Base-by-base conservation (phyloP, 345 rosid species). In the Aquilaria sinensis region DNA sequence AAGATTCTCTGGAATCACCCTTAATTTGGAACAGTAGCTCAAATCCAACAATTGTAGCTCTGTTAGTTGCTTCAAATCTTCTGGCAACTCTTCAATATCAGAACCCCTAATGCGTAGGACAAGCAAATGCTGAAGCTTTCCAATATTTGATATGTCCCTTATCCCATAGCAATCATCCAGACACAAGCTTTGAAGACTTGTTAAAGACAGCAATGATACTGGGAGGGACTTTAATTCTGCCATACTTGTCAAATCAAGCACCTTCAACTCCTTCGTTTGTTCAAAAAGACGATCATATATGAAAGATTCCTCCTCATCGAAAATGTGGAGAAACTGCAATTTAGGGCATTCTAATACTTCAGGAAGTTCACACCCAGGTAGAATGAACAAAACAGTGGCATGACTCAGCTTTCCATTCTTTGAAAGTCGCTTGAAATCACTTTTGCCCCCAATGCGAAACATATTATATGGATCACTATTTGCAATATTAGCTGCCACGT, bases 1-100 rank as follows among this genome's bases (percentile, higher is more conserved):
- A 29, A 76, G 59, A 6, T 33, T 47, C 0, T 56, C 12, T 45
- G 70, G 62, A 32, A 76, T 66, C 4, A 30, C 53, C 67, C 47
- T 9, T 0, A 72, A 54, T 0, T 7, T 1, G 0, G 1, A n/a
- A 6, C 78, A 70, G 2, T 1, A 0, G 0, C 9, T 63, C 70
- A 74, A 60, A 49, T 73, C 52, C 15, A 67, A 56, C 16, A 57
- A 29, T 41, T 61, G 59, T 13, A 80, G 47, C 29, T 9, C 4
- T 0, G 47, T 68, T 54, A 80, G 56, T 41, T n/a, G 13, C 30
- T 69, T 56, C 37, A 80, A 9, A 43, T 74, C 70, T 31, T 0
- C 41, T 2, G 84, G 79, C 62, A 80, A 4, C 1, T 23, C 23
- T 4, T 51, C 16, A 0, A 72, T 62, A 54, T 49, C 32, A 32